phyloP scores from a whole-genome alignment of 2,329 filamentous ascomycete genomes.

The Fusarium sublunatum region DNA sequence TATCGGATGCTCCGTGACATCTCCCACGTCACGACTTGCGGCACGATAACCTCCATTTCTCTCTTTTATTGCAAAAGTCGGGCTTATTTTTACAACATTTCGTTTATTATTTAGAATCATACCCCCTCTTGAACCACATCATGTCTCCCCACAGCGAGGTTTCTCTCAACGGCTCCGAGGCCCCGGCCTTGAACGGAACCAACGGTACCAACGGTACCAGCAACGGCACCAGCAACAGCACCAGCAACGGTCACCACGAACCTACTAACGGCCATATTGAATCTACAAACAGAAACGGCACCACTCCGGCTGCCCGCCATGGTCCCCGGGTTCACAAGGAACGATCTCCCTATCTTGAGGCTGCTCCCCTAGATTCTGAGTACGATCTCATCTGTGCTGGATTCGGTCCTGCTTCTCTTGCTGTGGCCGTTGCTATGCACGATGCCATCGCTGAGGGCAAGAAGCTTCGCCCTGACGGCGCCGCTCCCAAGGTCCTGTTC shows the following conservation, averaged over 20 bases:
- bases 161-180: slow-evolving; percentile 45
- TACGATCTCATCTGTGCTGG: slow-evolving; percentile 92
- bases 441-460: slow-evolving; percentile 73
- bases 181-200: slow-evolving; percentile 36
- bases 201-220: slow-evolving; percentile 36
- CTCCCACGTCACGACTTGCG: slow-evolving; percentile 22
- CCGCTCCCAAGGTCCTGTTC: slow-evolving; percentile 80
- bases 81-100: not conserved
- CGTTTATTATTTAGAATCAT: slow-evolving; percentile 16
- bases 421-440: slow-evolving; percentile 88
- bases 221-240: slow-evolving; percentile 30
- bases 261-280: slow-evolving; percentile 28
- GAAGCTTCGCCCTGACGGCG: slow-evolving; percentile 54
- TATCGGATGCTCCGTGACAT: slow-evolving; percentile 5
- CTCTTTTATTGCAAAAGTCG: slow-evolving; percentile 4
- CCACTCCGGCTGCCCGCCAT: slow-evolving; percentile 31
- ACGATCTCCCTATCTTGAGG: slow-evolving; percentile 40
- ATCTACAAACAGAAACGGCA: slow-evolving; percentile 36
- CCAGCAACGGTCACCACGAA: slow-evolving; percentile 17
- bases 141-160: slow-evolving; percentile 55
- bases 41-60: slow-evolving; percentile 13
- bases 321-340: slow-evolving; percentile 42
- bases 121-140: slow-evolving; percentile 21
- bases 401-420: slow-evolving; percentile 90
- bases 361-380: slow-evolving; percentile 64